Percentiles rank a stretch among this genome's conserved stretches.
These are phyloP conservation scores for Rhododendron ferrugineum DNA, from an alignment of 148 eudicot genomes.

Conservation along the genomic window DNA sequence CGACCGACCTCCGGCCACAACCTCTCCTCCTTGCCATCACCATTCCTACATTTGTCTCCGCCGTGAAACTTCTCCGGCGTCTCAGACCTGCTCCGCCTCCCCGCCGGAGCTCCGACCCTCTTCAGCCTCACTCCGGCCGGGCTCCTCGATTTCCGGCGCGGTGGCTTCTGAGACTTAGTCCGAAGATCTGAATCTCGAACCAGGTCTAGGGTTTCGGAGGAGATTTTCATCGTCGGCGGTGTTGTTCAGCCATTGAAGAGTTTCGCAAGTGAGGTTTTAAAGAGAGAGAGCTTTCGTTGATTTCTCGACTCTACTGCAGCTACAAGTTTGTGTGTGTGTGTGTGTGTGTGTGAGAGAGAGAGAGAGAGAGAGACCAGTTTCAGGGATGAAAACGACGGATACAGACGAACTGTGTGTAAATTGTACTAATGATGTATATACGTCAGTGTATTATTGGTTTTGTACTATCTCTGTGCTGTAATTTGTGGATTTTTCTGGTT, in stretches of 20 bases:
- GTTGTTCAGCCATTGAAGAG: slow-evolving; percentile 19
- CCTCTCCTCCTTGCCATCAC: slow-evolving; percentile 21
- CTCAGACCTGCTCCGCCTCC: slow-evolving; percentile 51
- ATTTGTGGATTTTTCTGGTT: not conserved
- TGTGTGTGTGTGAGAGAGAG: not conserved
- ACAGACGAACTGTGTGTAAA: not conserved
- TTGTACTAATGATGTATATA: no score
- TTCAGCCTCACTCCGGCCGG: slow-evolving; percentile 21
- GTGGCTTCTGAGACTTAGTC: slow-evolving; percentile 16
- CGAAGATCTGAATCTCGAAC: slow-evolving; percentile 37
- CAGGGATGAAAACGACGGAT: slow-evolving; percentile 19
- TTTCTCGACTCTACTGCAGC: not conserved
- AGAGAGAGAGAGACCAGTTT: not conserved
- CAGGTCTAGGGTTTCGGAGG: slow-evolving; percentile 18
- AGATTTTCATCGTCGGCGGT: slow-evolving; percentile 44
- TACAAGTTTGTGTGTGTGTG: not conserved
- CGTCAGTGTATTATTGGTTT: not conserved
- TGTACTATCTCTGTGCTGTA: not conserved
- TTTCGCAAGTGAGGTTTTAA: not conserved
- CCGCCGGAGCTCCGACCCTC: slow-evolving; percentile 26
- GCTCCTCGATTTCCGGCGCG: slow-evolving; percentile 38
- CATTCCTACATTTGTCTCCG: slow-evolving; percentile 1
- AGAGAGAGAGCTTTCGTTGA: not conserved
- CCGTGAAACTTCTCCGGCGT: slow-evolving; percentile 68
- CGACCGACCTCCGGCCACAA: slow-evolving; percentile 22